Evolutionary conservation across 306 rosid species (phyloP), one percentile per base, ranked within the genome.

Genomic region (Cicer cuneatum): DNA sequence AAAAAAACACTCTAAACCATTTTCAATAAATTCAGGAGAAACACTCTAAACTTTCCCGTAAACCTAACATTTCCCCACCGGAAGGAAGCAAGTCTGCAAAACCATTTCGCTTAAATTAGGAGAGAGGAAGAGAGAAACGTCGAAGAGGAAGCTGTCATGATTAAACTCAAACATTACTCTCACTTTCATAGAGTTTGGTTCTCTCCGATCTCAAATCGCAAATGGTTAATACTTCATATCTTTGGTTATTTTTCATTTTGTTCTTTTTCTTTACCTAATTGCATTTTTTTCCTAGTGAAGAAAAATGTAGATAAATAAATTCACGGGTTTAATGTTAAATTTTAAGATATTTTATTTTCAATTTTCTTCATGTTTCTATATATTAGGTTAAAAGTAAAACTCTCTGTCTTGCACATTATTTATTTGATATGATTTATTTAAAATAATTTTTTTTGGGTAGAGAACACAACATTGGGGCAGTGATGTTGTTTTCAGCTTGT

Each of bases 401-500:
- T 58, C 65, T 33, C 9, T 12, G 15, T 33, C 21, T 10, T 33
- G 10, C 42, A 33, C 65, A 33, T 58, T 58, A 29, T 29, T 58
- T 58, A 15, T 12, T 10, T 33, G 40, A 33, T 56, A 5, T 56
- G 40, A 57, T 57, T 57, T 57, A 29, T 57, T 24, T 57, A 15
- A 57, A 51, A 16, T 13, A 51, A 16, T 51, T 1, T 7, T 57
- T 45, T 57, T 49, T 46, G 10, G 51, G 37, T 21, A 40, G 18
- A 19, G 13, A 11, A 64, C 35, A 24, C 24, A 13, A 14, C 24
- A 13, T 49, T 40, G 73, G 66, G 80, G 74, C 80, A 33, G 58
- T 76, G 80, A 76, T 66, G 80, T 42, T 54, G 47, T 41, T 76
- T 66, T 54, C 67, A 29, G 14, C 74, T 29, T 66, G 66, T 66